Evolutionary conservation across 441 rosid genomes (phyloP).

Genomic region (Populus hybrid): DNA sequence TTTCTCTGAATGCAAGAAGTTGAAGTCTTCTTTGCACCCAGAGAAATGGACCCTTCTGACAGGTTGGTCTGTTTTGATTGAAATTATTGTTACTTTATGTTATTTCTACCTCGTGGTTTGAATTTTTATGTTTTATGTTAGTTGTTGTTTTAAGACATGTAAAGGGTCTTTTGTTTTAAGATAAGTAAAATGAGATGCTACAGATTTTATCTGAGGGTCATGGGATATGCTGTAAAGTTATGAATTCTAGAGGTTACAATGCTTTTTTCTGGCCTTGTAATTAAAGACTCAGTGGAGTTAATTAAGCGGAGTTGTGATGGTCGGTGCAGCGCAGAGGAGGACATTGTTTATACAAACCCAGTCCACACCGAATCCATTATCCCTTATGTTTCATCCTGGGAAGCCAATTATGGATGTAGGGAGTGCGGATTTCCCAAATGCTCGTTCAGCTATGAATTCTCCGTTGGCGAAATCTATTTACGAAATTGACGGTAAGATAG

Average conservation of each 20-base stretch:
- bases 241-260: background rate
- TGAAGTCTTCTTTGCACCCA: constrained; percentile 27
- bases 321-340: constrained; percentile 74
- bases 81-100: background rate
- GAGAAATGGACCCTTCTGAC: constrained; percentile 35
- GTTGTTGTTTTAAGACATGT: background rate
- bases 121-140: background rate
- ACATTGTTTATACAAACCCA: constrained; percentile 93
- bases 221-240: background rate
- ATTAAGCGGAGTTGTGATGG: background rate
- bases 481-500: constrained; percentile 67
- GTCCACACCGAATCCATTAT: constrained; percentile 90
- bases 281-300: background rate
- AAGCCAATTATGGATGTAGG: constrained; percentile 90
- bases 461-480: constrained; percentile 75
- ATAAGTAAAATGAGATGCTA: too few relatives aligned
- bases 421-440: constrained; percentile 84
- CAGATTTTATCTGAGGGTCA: background rate
- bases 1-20: constrained; percentile 7
- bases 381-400: constrained; percentile 92
- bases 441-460: constrained; percentile 71
- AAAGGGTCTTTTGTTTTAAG: too few relatives aligned
- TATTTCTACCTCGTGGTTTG: background rate
- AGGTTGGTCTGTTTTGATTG: constrained; percentile 35
- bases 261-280: background rate